Evolutionary conservation across 257 asterid genomes (phyloP).

Genomic region (Osmanthus fragrans): DNA sequence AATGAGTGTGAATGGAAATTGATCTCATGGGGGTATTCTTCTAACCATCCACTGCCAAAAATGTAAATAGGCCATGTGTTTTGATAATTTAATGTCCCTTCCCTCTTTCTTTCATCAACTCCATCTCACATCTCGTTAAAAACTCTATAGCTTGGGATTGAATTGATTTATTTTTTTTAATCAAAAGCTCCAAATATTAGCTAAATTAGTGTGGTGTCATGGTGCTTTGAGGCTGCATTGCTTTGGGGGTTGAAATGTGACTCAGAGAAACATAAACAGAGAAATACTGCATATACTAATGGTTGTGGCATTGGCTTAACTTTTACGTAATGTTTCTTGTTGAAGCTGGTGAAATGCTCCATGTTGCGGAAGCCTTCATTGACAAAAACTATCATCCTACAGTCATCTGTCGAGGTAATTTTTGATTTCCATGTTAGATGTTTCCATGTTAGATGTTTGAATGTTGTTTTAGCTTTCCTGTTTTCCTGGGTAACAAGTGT

Average conservation of each 20-base stretch:
- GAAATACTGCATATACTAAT: not conserved
- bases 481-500: conserved; percentile 20
- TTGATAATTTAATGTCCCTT: not conserved
- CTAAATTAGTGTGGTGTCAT: not conserved
- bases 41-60: not conserved
- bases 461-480: not conserved
- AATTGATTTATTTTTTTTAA: no score
- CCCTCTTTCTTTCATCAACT: not conserved
- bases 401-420: conserved; percentile 84
- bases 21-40: not conserved
- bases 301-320: not conserved
- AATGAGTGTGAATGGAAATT: not conserved
- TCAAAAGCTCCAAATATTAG: not conserved
- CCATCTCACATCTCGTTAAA: not conserved
- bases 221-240: not conserved
- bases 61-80: not conserved
- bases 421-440: not conserved
- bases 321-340: conserved; percentile 16
- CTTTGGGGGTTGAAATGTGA: not conserved
- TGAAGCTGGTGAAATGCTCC: conserved; percentile 99
- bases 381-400: conserved; percentile 90
- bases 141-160: not conserved
- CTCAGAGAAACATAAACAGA: not conserved
- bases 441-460: not conserved
- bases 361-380: conserved; percentile 97